Base-by-base conservation (phyloP, 2,329 filamentous ascomycete genomes). In the Macrophomina phaseolina region DNA sequence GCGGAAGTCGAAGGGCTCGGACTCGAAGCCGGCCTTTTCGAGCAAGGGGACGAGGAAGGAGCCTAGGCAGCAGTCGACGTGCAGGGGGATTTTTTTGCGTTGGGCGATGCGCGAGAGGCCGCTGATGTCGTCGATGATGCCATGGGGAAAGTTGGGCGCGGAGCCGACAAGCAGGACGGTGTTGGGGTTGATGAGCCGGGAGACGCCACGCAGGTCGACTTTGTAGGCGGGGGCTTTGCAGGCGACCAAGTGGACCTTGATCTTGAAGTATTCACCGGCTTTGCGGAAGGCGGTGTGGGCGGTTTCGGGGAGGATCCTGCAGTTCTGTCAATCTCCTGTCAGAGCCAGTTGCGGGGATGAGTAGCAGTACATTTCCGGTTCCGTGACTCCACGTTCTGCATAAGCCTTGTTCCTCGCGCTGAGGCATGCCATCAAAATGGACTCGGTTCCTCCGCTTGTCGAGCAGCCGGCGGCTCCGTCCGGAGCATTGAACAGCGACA, bases 211-310 rank as follows among this genome's bases (percentile, higher is more conserved):
- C 16, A 94, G 82, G 73, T 97, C 88, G 67, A 97, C 94, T 81
- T 94, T 93, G 83, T 97, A 94, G 55, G 82, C 82, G 0, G 95
- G 93, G 1, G 90, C 92, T 1, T 94, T 94, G 80, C 94, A 97
- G 46, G 90, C 83, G 2, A 98, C 94, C 32, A 93, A 85, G 79
- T 97, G 93, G 56, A 97, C 80, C 79, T 96, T 97, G 85, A 99
- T 98, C 75, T 93, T 92, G 84, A 98, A 99, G 84, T 99, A 99
- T 70, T 93, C 87, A 72, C 90, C 90, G 18, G 95, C 95, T 81
- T 99, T 99, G 80, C 90, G 91, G 85, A 99, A 99, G 18, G 95
- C 95, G 3, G 95, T 95, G 80, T 99, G 95, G 9, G 91, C 95
- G 0, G 95, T 99, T 69, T 94, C 91, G 14, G 95, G 95, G 45